Percentiles rank a stretch among this genome's conserved stretches.
Evolutionary conservation across 108 stramenopile genomes (phyloP).

Genomic region (Bacterosira constricta): DNA sequence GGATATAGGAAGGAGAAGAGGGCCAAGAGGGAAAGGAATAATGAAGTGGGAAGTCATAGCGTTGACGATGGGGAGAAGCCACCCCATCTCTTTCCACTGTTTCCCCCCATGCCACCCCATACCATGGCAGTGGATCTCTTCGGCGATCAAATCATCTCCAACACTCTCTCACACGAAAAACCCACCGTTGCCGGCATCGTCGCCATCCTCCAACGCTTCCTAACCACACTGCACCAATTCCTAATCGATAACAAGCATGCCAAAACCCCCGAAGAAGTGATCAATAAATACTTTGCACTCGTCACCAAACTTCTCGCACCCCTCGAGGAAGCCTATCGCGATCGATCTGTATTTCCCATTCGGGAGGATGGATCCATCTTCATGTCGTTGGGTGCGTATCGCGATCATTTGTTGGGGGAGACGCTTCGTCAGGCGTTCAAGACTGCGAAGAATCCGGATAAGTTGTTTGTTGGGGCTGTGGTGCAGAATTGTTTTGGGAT

Average conservation of each 20-base stretch:
- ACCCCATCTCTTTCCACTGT: constrained; percentile 35
- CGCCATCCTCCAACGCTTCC: constrained; percentile 56
- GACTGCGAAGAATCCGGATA: constrained; percentile 77
- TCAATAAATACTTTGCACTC: constrained; percentile 52
- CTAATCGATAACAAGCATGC: constrained; percentile 28
- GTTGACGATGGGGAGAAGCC: not conserved
- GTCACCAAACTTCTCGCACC: constrained; percentile 49
- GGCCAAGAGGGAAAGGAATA: not conserved
- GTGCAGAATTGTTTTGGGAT: constrained; percentile 93
- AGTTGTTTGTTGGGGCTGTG: constrained; percentile 85
- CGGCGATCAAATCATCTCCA: constrained; percentile 15
- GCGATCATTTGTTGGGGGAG: constrained; percentile 83
- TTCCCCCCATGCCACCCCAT: constrained; percentile 26
- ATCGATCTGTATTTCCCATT: constrained; percentile 60
- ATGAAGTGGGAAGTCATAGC: not conserved
- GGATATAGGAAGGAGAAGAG: constrained; percentile 3
- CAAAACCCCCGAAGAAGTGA: constrained; percentile 32
- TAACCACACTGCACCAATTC: constrained; percentile 41
- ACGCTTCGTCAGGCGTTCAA: constrained; percentile 84
- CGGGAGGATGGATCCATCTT: constrained; percentile 83
- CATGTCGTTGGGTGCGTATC: constrained; percentile 86
- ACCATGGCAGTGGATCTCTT: constrained; percentile 20
- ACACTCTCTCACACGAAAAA: constrained; percentile 33
- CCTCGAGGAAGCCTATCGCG: constrained; percentile 62
- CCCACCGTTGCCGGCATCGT: constrained; percentile 66